These are phyloP conservation scores for Heritiera littoralis DNA, from an alignment of 345 rosid genomes.

Conservation along the genomic window DNA sequence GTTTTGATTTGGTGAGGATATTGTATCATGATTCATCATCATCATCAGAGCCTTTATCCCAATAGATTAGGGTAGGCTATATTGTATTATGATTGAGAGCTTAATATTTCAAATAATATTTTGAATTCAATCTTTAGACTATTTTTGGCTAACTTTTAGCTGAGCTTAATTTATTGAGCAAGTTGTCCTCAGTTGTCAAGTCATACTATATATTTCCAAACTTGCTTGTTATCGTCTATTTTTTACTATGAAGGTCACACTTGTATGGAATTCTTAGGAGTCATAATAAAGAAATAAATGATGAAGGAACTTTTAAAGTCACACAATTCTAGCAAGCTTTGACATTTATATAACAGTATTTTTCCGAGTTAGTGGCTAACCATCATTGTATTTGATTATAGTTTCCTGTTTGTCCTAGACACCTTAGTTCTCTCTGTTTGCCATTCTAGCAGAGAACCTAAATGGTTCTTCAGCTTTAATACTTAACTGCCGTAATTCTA, in stretches of 20 bases:
- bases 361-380: neutral
- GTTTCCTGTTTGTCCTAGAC: neutral
- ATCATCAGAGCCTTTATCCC: too few species aligned
- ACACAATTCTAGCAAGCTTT: neutral
- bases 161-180: neutral
- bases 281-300: neutral
- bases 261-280: neutral
- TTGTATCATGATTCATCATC: neutral
- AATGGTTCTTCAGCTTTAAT: neutral
- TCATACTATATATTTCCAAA: too few species aligned
- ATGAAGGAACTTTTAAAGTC: neutral
- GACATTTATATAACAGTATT: neutral
- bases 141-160: neutral
- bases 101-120: neutral
- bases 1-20: neutral
- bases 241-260: neutral
- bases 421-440: neutral
- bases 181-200: neutral
- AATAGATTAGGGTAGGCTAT: too few species aligned
- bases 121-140: neutral
- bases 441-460: neutral
- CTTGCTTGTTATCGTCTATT: neutral
- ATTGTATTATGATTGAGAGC: neutral
- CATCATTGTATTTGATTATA: neutral
- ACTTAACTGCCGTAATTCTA: neutral